Percentiles rank a stretch among this genome's conserved stretches.
Evolutionary conservation across 441 rosid species (phyloP).

Genomic region (Viola pubescens): DNA sequence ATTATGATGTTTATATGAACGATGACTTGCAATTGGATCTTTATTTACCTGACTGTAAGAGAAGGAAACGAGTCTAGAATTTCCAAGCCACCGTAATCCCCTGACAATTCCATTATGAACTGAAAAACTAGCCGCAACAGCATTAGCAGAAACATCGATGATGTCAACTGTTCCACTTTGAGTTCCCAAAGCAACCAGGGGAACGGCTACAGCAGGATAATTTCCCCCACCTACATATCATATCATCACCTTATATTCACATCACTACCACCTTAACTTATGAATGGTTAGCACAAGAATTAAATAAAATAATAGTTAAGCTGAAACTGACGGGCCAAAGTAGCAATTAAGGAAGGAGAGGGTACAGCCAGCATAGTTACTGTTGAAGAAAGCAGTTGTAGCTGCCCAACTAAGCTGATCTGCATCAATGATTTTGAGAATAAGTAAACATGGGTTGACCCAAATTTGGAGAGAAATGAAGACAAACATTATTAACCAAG

Average conservation of each 20-base stretch:
- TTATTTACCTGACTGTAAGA: conserved; percentile 75
- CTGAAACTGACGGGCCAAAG: conserved; percentile 82
- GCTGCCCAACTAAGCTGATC: conserved; percentile 79
- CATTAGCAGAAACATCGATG: conserved; percentile 89
- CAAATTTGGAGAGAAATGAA: conserved; percentile 17
- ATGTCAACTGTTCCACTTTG: conserved; percentile 80
- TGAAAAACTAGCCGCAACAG: conserved; percentile 79
- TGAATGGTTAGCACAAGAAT: conserved; percentile 9
- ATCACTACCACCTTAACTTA: not conserved
- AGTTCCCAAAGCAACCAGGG: conserved; percentile 98
- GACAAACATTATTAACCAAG: conserved; percentile 12
- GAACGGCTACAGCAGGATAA: conserved; percentile 89
- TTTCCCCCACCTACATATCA: conserved; percentile 80
- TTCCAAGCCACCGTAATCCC: conserved; percentile 98
- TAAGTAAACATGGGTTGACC: conserved; percentile 19
- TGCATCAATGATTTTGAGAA: conserved; percentile 36
- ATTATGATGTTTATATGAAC: conserved; percentile 9
- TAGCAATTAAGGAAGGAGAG: conserved; percentile 88
- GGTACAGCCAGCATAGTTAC: conserved; percentile 94
- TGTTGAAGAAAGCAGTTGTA: conserved; percentile 93
- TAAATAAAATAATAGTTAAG: conserved; percentile 12
- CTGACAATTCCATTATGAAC: conserved; percentile 75
- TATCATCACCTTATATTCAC: conserved; percentile 18
- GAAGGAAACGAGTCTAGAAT: conserved; percentile 92
- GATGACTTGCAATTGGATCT: conserved; percentile 7